Evolutionary conservation across 805 yeast species (phyloP).

Genomic region (Millerozyma miso): DNA sequence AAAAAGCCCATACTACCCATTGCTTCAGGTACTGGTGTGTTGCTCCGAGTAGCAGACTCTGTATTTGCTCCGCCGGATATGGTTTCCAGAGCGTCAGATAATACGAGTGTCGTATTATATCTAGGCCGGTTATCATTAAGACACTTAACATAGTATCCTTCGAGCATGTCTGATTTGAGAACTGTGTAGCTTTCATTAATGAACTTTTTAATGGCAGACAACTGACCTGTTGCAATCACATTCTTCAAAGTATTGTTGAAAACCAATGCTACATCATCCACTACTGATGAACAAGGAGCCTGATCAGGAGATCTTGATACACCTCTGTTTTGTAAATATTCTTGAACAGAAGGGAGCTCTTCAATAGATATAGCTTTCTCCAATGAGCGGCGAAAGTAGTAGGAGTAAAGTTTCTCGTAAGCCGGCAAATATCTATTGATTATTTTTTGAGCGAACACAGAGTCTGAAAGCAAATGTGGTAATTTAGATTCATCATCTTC

Average conservation of each 20-base stretch:
- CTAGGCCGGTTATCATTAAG: constrained; percentile 39
- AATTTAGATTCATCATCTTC: constrained; percentile 24
- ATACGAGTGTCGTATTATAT: constrained; percentile 29
- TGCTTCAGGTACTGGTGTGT: constrained; percentile 32
- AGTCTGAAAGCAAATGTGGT: constrained; percentile 51
- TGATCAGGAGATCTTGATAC: constrained; percentile 42
- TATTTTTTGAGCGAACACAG: constrained; percentile 56
- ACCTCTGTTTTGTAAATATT: constrained; percentile 18
- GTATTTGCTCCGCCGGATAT: constrained; percentile 9
- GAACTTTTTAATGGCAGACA: constrained; percentile 49
- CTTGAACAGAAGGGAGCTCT: constrained; percentile 56
- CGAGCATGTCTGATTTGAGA: constrained; percentile 60
- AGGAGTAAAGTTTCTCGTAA: constrained; percentile 60
- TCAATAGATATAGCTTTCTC: constrained; percentile 80
- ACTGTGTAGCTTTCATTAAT: constrained; percentile 53
- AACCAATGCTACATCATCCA: constrained; percentile 79
- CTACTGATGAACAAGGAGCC: constrained; percentile 73
- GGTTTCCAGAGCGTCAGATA: constrained; percentile 9
- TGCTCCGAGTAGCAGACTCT: constrained; percentile 24
- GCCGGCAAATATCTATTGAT: constrained; percentile 50
- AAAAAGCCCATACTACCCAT: constrained; percentile 30
- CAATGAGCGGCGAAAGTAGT: constrained; percentile 70
- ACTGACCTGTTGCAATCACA: constrained; percentile 69
- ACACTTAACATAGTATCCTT: constrained; percentile 38
- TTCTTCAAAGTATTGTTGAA: constrained; percentile 64